Conservation (phyloP, 2,329 filamentous ascomycete genomes). For the Daldinia eschscholtzii region DNA sequence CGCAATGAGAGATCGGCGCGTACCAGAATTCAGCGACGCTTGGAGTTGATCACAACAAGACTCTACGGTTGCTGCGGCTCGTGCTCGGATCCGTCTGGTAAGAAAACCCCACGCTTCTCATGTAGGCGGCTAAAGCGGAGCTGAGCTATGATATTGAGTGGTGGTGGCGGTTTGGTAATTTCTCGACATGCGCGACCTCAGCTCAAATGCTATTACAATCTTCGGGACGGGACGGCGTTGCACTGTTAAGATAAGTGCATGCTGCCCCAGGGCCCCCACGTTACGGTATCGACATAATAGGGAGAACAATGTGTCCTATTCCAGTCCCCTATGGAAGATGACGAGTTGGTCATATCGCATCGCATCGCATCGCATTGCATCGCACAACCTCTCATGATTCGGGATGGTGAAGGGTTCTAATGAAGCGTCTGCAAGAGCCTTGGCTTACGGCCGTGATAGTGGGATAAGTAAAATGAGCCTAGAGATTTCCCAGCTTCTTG, state of each 20-base stretch:
- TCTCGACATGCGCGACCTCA: slow-evolving; percentile 29
- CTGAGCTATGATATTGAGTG: slow-evolving; percentile 36
- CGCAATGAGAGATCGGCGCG: slow-evolving; percentile 38
- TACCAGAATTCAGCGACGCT: slow-evolving; percentile 34
- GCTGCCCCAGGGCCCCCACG: slow-evolving; percentile 30
- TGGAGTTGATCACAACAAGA: slow-evolving; percentile 39
- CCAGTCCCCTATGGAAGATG: slow-evolving; percentile 17
- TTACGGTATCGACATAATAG: slow-evolving; percentile 22
- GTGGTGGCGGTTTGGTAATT: slow-evolving; percentile 35
- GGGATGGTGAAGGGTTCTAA: slow-evolving; percentile 22
- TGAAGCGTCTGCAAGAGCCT: slow-evolving; percentile 24
- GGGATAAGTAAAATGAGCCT: slow-evolving; percentile 38
- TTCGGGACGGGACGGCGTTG: slow-evolving; percentile 23
- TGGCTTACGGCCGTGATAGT: slow-evolving; percentile 42
- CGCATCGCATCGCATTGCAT: slow-evolving; percentile 23
- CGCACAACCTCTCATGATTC: slow-evolving; percentile 18
- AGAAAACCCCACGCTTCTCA: slow-evolving; percentile 37
- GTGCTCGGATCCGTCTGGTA: slow-evolving; percentile 29
- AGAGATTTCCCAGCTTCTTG: slow-evolving; percentile 21
- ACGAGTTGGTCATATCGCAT: slow-evolving; percentile 21
- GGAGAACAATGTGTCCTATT: slow-evolving; percentile 14
- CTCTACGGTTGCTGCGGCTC: slow-evolving; percentile 31
- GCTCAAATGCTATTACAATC: slow-evolving; percentile 29
- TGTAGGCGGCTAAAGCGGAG: slow-evolving; percentile 42
- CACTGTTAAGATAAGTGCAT: slow-evolving; percentile 19